Base-by-base conservation (phyloP, 805 yeast genomes). In the Saturnispora hagleri region DNA sequence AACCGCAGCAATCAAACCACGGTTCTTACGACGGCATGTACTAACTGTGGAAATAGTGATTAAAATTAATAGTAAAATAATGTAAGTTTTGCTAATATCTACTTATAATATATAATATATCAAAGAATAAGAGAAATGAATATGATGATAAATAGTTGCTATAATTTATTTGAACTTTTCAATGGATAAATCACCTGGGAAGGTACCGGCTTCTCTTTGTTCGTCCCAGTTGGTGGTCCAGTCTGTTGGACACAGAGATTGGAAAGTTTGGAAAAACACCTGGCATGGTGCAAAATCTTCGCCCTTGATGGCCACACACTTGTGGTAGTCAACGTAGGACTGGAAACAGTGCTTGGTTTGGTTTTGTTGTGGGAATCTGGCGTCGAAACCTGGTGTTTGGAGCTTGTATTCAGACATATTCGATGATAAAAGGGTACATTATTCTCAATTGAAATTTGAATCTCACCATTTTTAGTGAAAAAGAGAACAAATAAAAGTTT, bases 271-370 rank as follows among this genome's bases (percentile, higher is more conserved):
- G 82, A 81, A 87, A 77, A 93, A 93, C 63, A 87, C 90, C 74
- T 89, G 80, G 74, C 99, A 93, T 67, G 98, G 98, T 64, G 90
- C 96, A 68, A 93, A 93, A 57, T 90, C 98, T 75, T 91, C 97
- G 68, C 99, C 99, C 76, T 91, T 91, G 60, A 90, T 89, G 66
- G 83, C 86, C 69, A 93, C 81, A 78, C 99, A 93, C 73, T 89
- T 90, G 84, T 86, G 93, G 82, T 91, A 93, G 74, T 93, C 99
- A 66, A 93, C 89, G 76, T 91, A 93, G 62, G 91, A 80, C 77
- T 91, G 97, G 83, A 91, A 95, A 79, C 98, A 93, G 79, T 91
- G 97, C 76, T 86, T 89, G 65, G 97, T 88, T 75, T 91, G 99
- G 82, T 91, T 91, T 73, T 83, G 90, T 78, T 89, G 82, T 61